Percentiles rank a stretch among this genome's conserved stretches.
Conservation (phyloP, 495 filamentous ascomycete species). For the Penicillium maclennaniae region DNA sequence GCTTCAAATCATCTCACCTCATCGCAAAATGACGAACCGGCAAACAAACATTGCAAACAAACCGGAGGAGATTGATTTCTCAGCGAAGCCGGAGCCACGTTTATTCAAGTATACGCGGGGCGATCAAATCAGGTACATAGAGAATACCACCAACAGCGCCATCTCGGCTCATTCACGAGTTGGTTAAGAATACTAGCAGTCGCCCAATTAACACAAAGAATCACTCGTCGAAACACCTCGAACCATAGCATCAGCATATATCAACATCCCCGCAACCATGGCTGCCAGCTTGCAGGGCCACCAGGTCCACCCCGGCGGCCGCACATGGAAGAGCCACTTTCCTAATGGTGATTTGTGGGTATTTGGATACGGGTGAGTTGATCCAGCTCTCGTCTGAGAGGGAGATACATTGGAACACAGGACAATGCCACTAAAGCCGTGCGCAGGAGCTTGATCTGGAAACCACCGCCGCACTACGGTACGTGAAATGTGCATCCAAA, state of each 20-base stretch:
- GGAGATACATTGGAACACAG: not conserved
- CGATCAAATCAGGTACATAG: not conserved
- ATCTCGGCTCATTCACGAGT: not conserved
- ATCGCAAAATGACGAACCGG: not conserved
- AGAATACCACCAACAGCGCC: not conserved
- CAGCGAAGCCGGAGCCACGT: constrained; percentile 1
- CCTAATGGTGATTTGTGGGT: constrained; percentile 71
- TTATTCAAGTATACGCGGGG: not conserved
- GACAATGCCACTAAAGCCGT: not conserved
- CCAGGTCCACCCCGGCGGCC: constrained; percentile 30
- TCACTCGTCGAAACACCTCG: not conserved
- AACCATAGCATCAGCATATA: constrained; percentile 1
- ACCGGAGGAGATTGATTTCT: constrained; percentile 6
- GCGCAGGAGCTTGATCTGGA: constrained; percentile 91
- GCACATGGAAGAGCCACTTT: constrained; percentile 43
- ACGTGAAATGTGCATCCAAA: constrained; percentile 19
- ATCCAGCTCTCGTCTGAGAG: not conserved
- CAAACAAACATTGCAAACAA: constrained; percentile 25
- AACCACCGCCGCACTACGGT: constrained; percentile 95
- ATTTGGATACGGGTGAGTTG: constrained; percentile 84
- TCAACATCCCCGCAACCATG: constrained; percentile 15
- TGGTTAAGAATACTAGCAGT: not conserved
- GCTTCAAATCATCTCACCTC: not conserved
- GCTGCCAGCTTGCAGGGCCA: constrained; percentile 20
- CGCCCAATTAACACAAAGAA: not conserved